Evolutionary conservation across 768 basidiomycete genomes (phyloP), one percentile per base, ranked within the genome.

Genomic region (Leccinellum luteum): DNA sequence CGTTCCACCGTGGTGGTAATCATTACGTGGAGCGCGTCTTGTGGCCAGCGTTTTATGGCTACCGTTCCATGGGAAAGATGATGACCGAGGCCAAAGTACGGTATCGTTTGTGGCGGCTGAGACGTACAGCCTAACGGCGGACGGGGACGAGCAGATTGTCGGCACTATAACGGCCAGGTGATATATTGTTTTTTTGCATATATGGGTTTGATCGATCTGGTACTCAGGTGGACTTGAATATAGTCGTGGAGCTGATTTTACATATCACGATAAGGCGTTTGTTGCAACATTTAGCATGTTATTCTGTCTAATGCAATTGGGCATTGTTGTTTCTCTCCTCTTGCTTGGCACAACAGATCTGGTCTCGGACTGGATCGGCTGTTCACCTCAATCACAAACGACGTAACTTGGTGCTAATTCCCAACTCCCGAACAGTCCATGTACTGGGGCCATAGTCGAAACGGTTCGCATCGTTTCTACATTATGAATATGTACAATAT

Each of bases 21-120:
- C 0, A 54, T 17, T 6, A 63, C 15, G 3, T 64, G 38, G 51
- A 23, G 28, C 69, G 70, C 23, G 13, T 54, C 17, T 49, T 15
- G 7, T 71, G 70, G 70, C 70, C 70, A 8, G 3, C 50, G 14
- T 56, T 63, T 41, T 67, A 28, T 17, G 2, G 23, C 27, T 48
- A 48, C 28, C 4, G 0, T 0, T 14, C 17, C 15, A 19, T 58
- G 2, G 2, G 1, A 8, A 27, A 3, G 14, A 45, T 51, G 54
- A 8, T 51, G 8, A 6, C 1, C 5, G 5, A n/a, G n/a, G 5
- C 28, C 27, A 52, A 28, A 8, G 17, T 10, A 17, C n/a, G 38
- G 19, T 17, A n/a, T 43, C 12, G 17, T 35, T 2, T 6, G 14
- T 23, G 31, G 8, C 23, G 6, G 14, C 14, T 4, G 2, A 21